phyloP scores from a whole-genome alignment of 2,329 filamentous ascomycete species.

The Epichloe bromicola region DNA sequence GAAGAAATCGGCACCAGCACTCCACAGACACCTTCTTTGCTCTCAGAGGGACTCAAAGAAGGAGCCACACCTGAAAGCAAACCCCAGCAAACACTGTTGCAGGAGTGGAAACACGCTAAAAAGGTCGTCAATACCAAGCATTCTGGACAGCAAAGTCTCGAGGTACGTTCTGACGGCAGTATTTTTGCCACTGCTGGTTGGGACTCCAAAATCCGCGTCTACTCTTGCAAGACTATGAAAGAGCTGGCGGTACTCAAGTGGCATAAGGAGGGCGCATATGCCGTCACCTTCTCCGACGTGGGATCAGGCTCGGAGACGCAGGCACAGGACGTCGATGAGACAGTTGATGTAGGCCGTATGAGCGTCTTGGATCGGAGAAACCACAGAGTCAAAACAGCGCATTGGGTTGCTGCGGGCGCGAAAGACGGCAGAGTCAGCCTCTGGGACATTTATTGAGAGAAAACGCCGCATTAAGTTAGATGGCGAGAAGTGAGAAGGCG shows the following conservation, averaged over 20 bases:
- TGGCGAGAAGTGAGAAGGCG: background rate
- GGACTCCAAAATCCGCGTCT: constrained; percentile 73
- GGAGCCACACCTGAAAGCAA: background rate
- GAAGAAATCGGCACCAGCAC: constrained; percentile 7
- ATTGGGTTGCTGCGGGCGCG: constrained; percentile 82
- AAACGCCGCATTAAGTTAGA: background rate
- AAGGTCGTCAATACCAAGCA: constrained; percentile 68
- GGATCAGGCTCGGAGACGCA: background rate
- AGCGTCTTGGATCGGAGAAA: constrained; percentile 50
- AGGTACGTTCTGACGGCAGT: constrained; percentile 64
- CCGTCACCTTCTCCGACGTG: constrained; percentile 55
- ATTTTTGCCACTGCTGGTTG: constrained; percentile 87
- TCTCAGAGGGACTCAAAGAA: constrained; percentile 13
- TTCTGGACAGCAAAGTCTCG: constrained; percentile 73
- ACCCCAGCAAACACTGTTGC: constrained; percentile 8
- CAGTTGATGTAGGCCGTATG: background rate
- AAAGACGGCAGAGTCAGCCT: constrained; percentile 94
- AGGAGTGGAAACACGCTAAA: constrained; percentile 34
- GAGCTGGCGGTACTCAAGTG: constrained; percentile 89
- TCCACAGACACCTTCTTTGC: constrained; percentile 9
- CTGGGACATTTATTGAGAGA: constrained; percentile 74
- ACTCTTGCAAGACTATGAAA: constrained; percentile 65
- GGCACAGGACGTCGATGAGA: background rate
- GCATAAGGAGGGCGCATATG: constrained; percentile 82
- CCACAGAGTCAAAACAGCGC: constrained; percentile 52